phyloP scores from a whole-genome alignment of 2,329 filamentous ascomycete species.

The Acarospora socialis region DNA sequence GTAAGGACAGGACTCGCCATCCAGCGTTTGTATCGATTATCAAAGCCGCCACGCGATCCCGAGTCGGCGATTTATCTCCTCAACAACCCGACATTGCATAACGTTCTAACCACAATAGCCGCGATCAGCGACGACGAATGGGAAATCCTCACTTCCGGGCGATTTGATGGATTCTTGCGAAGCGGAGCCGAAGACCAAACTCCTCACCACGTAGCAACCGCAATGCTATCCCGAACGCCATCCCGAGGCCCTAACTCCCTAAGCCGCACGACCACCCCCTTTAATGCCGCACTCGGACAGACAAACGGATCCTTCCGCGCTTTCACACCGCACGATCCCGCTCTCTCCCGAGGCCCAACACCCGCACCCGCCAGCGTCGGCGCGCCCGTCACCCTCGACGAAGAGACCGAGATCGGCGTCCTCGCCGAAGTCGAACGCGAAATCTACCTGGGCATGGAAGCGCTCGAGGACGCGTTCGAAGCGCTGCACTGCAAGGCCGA shows the following conservation, averaged over 20 bases:
- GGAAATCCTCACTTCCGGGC: constrained; percentile 86
- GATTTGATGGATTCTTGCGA: constrained; percentile 92
- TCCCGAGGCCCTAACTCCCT: constrained; percentile 43
- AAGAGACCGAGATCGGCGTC: constrained; percentile 83
- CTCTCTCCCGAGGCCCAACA: constrained; percentile 37
- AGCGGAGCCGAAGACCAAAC: constrained; percentile 60
- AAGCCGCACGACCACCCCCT: constrained; percentile 20
- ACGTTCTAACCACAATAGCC: constrained; percentile 71
- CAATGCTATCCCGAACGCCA: constrained; percentile 12
- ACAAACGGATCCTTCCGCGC: constrained; percentile 14
- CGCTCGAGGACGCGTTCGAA: constrained; percentile 86
- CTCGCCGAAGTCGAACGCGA: constrained; percentile 85
- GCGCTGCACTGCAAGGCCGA: constrained; percentile 77
- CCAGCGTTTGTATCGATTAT: constrained; percentile 70
- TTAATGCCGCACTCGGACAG: constrained; percentile 17
- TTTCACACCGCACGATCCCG: constrained; percentile 38
- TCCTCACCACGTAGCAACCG: constrained; percentile 7
- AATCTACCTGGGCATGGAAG: constrained; percentile 89
- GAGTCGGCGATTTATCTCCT: constrained; percentile 77
- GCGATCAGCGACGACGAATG: constrained; percentile 88
- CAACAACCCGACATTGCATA: constrained; percentile 67
- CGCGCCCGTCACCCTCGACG: constrained; percentile 76
- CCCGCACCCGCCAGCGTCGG: constrained; percentile 40
- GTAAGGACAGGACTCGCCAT: constrained; percentile 62
- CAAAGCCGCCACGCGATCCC: constrained; percentile 61